Percentiles rank a stretch among this genome's conserved stretches.
Evolutionary conservation across 83 land plant genomes (phyloP).

Genomic region (Picea abies): DNA sequence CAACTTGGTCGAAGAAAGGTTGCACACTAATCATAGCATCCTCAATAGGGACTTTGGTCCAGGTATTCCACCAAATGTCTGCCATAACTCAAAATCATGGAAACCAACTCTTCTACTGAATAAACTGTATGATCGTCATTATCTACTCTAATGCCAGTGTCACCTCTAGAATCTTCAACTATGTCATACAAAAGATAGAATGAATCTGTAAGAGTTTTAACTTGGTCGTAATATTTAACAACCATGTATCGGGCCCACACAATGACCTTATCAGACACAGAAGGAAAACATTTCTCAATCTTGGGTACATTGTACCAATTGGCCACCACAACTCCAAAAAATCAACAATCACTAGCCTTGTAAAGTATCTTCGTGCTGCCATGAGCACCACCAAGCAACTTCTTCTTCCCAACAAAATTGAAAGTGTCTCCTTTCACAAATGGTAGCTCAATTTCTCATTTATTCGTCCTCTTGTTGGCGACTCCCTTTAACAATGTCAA

Average conservation of each 20-base stretch:
- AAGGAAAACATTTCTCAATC: no score
- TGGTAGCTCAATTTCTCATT: no score
- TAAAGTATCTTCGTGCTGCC: no score
- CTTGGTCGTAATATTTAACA: conserved; percentile 51
- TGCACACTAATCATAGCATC: conserved; percentile 90
- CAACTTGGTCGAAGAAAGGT: conserved; percentile 84
- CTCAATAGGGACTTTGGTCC: conserved; percentile 57
- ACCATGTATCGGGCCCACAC: conserved; percentile 60
- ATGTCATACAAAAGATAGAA: conserved; percentile 67
- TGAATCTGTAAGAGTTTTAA: conserved; percentile 25
- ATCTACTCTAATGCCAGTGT: conserved; percentile 46
- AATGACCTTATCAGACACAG: conserved; percentile 56
- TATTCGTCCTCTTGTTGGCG: no score
- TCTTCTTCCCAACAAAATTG: no score
- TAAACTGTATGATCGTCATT: conserved; percentile 37
- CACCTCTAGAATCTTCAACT: conserved; percentile 64
- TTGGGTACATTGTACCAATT: no score
- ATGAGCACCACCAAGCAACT: no score
- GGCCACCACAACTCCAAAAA: no score
- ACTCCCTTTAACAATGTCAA: no score
- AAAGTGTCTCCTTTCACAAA: no score
- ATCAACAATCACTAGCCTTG: no score
- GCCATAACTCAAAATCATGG: conserved; percentile 75
- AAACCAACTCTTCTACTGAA: conserved; percentile 73
- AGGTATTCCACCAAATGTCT: conserved; percentile 63